phyloP scores from a whole-genome alignment of 495 filamentous ascomycete species.

The Pyrenula aspistea region DNA sequence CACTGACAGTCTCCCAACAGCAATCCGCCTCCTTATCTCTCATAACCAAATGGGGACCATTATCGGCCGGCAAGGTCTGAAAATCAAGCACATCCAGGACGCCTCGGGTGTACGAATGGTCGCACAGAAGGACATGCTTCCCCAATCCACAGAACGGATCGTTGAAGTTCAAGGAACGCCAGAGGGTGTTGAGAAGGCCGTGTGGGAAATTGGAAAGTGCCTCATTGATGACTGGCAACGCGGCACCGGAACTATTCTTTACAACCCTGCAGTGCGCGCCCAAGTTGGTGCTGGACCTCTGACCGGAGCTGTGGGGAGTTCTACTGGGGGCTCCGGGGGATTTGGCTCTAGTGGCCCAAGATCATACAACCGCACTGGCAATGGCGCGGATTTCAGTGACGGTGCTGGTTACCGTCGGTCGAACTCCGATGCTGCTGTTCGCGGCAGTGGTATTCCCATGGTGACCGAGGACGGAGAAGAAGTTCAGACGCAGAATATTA shows the following conservation, averaged over 20 bases:
- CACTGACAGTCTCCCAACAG: constrained; percentile 37
- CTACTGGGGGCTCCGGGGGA: constrained; percentile 27
- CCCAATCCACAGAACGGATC: constrained; percentile 96
- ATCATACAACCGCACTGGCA: constrained; percentile 83
- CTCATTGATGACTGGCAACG: constrained; percentile 95
- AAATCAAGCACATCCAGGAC: constrained; percentile 99
- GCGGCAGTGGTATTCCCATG: constrained; percentile 56
- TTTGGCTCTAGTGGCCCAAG: constrained; percentile 43
- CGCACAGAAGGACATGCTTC: constrained; percentile 98
- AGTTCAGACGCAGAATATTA: constrained; percentile 97
- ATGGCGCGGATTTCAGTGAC: constrained; percentile 95
- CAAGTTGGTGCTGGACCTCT: constrained; percentile 43
- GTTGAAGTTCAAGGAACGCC: constrained; percentile 92
- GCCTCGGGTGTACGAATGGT: constrained; percentile 96
- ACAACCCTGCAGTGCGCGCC: constrained; percentile 88
- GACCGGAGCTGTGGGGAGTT: constrained; percentile 21
- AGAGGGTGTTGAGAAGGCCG: constrained; percentile 84
- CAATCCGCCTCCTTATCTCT: constrained; percentile 92
- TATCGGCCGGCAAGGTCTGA: constrained; percentile 88
- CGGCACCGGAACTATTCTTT: constrained; percentile 88
- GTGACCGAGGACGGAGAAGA: constrained; percentile 94
- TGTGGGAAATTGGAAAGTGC: constrained; percentile 99
- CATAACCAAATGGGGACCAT: constrained; percentile 99
- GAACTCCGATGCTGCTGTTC: constrained; percentile 61
- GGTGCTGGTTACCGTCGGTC: constrained; percentile 56